These are phyloP conservation scores for Prunus mongolica DNA, from an alignment of 306 rosid genomes.

Conservation along the genomic window DNA sequence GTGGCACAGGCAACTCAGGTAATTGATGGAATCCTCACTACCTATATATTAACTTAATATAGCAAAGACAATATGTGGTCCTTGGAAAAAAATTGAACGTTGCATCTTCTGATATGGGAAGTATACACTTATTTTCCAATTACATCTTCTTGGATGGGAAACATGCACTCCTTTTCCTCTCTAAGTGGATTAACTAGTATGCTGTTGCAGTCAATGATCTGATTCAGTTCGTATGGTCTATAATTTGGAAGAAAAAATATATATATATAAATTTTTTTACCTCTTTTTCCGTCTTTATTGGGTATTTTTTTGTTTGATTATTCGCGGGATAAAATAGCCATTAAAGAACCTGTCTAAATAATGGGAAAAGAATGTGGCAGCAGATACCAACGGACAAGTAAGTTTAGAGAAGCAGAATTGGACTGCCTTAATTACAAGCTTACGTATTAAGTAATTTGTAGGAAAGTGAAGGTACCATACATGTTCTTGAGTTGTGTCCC, in stretches of 20 bases:
- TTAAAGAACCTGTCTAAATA: not conserved
- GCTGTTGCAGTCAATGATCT: not conserved
- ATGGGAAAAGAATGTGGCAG: not conserved
- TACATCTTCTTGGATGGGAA: no score
- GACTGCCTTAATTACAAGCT: not conserved
- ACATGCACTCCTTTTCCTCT: not conserved
- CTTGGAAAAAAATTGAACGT: not conserved
- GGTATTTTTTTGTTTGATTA: not conserved
- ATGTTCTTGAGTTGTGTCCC: not conserved
- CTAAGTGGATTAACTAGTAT: not conserved
- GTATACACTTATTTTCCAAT: not conserved
- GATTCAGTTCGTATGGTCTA: not conserved
- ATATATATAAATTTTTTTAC: not conserved
- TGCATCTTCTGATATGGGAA: not conserved
- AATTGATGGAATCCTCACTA: constrained; percentile 17
- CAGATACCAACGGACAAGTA: not conserved
- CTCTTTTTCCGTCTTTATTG: not conserved
- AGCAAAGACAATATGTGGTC: not conserved
- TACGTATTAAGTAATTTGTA: not conserved
- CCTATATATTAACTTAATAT: not conserved
- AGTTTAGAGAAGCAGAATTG: not conserved
- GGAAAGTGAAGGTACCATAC: no score
- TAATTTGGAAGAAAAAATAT: not conserved
- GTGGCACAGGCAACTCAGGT: constrained; percentile 74
- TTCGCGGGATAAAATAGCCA: not conserved